Evolutionary conservation across 768 basidiomycete species (phyloP).

Genomic region (Boletus rubescentipes): DNA sequence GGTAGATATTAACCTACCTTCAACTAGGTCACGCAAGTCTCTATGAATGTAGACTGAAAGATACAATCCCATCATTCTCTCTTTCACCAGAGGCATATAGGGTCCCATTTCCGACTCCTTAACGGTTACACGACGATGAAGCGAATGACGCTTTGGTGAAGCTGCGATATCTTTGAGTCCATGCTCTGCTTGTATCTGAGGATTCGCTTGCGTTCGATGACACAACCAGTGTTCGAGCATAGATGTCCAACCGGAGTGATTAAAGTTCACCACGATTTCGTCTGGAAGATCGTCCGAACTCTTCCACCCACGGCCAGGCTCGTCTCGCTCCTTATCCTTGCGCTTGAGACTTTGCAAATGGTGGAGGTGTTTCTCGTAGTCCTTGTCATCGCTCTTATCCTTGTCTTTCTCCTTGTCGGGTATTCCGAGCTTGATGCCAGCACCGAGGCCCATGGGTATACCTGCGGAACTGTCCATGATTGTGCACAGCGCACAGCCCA

Average conservation of each 20-base stretch:
- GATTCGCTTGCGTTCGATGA: conserved; percentile 31
- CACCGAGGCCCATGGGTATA: conserved; percentile 75
- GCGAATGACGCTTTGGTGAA: conserved; percentile 43
- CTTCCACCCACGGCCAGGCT: conserved; percentile 31
- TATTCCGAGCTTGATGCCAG: conserved; percentile 70
- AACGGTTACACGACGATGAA: conserved; percentile 41
- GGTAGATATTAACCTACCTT: conserved; percentile 41
- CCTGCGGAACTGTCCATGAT: conserved; percentile 39
- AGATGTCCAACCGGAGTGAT: conserved; percentile 65
- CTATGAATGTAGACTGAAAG: conserved; percentile 73
- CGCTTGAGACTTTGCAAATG: conserved; percentile 31
- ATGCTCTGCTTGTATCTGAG: conserved; percentile 14
- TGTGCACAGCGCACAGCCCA: not conserved
- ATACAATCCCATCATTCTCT: conserved; percentile 89
- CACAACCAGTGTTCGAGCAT: conserved; percentile 76
- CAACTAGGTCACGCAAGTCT: conserved; percentile 62
- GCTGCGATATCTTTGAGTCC: conserved; percentile 35
- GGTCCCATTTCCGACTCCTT: conserved; percentile 61
- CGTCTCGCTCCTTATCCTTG: conserved; percentile 41
- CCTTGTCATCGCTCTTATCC: conserved; percentile 31
- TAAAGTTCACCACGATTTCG: conserved; percentile 30
- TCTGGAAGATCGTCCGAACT: conserved; percentile 37
- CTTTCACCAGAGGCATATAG: conserved; percentile 83
- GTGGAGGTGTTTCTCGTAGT: conserved; percentile 32
- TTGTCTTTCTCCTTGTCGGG: conserved; percentile 43